Evolutionary conservation across 2,329 filamentous ascomycete genomes (phyloP).

Genomic region (Nigrospora osmanthi): DNA sequence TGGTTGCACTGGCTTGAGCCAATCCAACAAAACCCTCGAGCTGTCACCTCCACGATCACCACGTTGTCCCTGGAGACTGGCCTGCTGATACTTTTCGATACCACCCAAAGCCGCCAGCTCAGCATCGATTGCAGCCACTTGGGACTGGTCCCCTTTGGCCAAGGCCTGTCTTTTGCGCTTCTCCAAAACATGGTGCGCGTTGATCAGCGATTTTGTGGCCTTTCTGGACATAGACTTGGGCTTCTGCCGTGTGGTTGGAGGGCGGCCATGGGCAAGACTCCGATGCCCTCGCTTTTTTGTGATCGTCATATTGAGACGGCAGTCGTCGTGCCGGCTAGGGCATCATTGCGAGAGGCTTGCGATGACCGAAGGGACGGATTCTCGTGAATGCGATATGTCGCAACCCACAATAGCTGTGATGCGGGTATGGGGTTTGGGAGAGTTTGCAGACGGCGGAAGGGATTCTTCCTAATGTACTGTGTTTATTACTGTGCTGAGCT

Average conservation of each 20-base stretch:
- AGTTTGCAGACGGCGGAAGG: too few species aligned
- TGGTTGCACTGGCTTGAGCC: conserved; percentile 37
- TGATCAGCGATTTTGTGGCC: conserved; percentile 57
- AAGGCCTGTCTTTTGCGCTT: conserved; percentile 52
- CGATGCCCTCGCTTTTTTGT: conserved; percentile 37
- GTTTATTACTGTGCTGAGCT: too few species aligned
- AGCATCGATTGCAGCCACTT: conserved; percentile 35
- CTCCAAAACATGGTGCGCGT: conserved; percentile 56
- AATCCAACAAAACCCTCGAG: conserved; percentile 55
- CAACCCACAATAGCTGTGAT: too few species aligned
- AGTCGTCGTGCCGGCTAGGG: not conserved
- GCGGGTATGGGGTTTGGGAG: too few species aligned
- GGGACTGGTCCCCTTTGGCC: conserved; percentile 41
- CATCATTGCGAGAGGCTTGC: not conserved
- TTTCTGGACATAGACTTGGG: conserved; percentile 55
- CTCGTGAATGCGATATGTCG: too few species aligned
- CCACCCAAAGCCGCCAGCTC: conserved; percentile 54
- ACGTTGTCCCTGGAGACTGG: conserved; percentile 61
- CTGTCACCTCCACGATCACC: conserved; percentile 61
- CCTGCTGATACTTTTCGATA: conserved; percentile 55
- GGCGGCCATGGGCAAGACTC: conserved; percentile 44
- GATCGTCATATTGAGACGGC: conserved; percentile 28
- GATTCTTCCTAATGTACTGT: too few species aligned
- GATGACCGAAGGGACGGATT: too few species aligned
- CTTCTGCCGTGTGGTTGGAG: conserved; percentile 40